These are phyloP conservation scores for Spencermartinsiella europaea DNA, from an alignment of 805 yeast genomes.

Conservation along the genomic window DNA sequence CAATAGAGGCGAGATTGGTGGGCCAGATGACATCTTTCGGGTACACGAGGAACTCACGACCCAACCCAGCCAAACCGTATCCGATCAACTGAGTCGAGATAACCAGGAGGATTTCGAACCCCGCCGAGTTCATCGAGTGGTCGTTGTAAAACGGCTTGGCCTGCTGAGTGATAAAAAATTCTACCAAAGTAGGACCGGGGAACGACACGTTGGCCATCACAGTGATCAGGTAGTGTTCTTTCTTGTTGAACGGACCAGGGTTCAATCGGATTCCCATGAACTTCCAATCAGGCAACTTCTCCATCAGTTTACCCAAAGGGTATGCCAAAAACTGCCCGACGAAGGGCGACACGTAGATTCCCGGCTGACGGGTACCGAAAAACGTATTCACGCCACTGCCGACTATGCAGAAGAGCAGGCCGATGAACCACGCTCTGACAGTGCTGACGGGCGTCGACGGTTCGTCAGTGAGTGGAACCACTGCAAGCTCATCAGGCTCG, in stretches of 20 bases:
- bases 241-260: constrained; percentile 58
- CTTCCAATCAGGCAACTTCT: constrained; percentile 41
- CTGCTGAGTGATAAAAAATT: constrained; percentile 1
- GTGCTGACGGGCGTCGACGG: constrained; percentile 4
- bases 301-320: constrained; percentile 44
- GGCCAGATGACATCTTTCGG: constrained; percentile 45
- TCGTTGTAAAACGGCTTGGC: constrained; percentile 13
- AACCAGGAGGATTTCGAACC: constrained; percentile 45
- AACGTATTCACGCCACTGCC: constrained; percentile 4
- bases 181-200: constrained; percentile 3
- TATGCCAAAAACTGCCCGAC: constrained; percentile 24
- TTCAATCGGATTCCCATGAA: constrained; percentile 39
- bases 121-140: constrained; percentile 33
- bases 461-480: constrained; percentile 3
- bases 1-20: constrained; percentile 52
- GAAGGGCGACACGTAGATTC: constrained; percentile 3
- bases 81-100: constrained; percentile 50
- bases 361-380: constrained; percentile 2
- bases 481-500: constrained; percentile 2
- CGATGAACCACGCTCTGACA: constrained; percentile 5
- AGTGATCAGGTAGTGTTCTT: constrained; percentile 61
- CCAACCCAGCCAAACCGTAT: constrained; percentile 51
- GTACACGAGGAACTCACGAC: constrained; percentile 44
- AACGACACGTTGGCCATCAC: constrained; percentile 8
- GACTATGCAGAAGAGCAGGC: constrained; percentile 2